Evolutionary conservation across 192 early-diverging fungal genomes (phyloP), one percentile per base, ranked within the genome.

Genomic region (Umbelopsis sp.): DNA sequence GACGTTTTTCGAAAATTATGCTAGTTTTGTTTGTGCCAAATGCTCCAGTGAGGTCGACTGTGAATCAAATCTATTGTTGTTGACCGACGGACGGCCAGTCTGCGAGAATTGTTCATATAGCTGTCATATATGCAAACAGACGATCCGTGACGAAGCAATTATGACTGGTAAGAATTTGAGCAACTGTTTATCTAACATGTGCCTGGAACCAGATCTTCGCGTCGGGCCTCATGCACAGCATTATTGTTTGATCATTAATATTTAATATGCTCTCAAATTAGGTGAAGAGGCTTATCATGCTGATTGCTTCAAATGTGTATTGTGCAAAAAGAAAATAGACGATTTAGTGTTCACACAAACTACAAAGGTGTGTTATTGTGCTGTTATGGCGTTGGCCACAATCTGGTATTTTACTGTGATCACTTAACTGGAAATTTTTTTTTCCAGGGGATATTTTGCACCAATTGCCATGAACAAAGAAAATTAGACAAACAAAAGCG

Each of bases 61-160:
- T 69, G 88, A 94, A 69, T 88, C 90, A 48, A 92, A 91, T 68
- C 70, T 94, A 55, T 78, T 94, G 48, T 82, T 94, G 25, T 77
- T 92, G 49, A 90, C 90, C 7, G 89, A 91, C 66, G 92, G 92
- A n/a, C 88, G 87, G 58, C 92, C 92, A n/a, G 87, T 94, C 51
- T 94, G 92, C 64, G 89, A 92, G 71, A 87, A 91, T 51, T 94
- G 92, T 78, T 91, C 91, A 13, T 92, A 94, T 64, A 86, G 79
- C 73, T 94, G 92, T 81, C 82, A 84, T 45, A 74, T 86, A 49
- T 94, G 92, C 81, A 90, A 86, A 50, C 82, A 86, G 72, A 80
- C 87, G 21, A 94, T 94, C 64, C 84, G 85, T 5, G 91, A 94
- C 67, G 92, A 94, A 73, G 91, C 92, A n/a, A 91, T 94, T 46